Conservation (phyloP, 148 eudicot species). For the Persicaria tinctoria region DNA sequence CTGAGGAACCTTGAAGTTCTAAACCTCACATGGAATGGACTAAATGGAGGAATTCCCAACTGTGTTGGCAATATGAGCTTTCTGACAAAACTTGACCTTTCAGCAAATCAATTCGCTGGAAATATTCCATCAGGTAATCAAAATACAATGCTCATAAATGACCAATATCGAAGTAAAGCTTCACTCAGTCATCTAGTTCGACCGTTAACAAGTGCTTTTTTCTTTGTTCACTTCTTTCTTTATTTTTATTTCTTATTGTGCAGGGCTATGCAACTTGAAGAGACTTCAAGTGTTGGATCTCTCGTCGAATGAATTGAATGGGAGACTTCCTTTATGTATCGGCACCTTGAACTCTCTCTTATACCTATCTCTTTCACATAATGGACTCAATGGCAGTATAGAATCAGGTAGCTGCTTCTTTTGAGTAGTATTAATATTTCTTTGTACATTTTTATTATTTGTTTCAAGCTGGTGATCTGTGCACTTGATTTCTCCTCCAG, state of each 20-base stretch:
- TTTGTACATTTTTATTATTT: too few relatives aligned
- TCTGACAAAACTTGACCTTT: neutral
- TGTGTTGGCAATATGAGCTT: neutral
- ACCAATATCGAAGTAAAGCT: too few relatives aligned
- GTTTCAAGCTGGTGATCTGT: too few relatives aligned
- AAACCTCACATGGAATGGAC: neutral
- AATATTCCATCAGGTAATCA: neutral
- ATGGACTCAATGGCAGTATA: neutral
- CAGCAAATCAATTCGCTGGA: neutral
- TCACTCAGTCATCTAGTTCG: neutral
- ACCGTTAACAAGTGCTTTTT: neutral
- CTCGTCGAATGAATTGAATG: neutral
- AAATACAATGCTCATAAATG: too few relatives aligned
- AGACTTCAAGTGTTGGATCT: neutral
- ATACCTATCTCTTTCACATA: neutral
- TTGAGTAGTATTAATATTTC: too few relatives aligned
- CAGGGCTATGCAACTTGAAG: neutral
- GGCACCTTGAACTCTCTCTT: neutral
- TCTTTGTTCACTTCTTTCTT: neutral
- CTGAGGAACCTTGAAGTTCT: neutral
- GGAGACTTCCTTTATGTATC: neutral
- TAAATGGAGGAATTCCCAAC: neutral
- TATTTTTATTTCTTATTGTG: neutral
- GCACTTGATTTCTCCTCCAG: neutral
- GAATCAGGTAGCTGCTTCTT: neutral